Evolutionary conservation across 1,284 basidiomycete genomes (phyloP).

Genomic region (Malassezia nana): DNA sequence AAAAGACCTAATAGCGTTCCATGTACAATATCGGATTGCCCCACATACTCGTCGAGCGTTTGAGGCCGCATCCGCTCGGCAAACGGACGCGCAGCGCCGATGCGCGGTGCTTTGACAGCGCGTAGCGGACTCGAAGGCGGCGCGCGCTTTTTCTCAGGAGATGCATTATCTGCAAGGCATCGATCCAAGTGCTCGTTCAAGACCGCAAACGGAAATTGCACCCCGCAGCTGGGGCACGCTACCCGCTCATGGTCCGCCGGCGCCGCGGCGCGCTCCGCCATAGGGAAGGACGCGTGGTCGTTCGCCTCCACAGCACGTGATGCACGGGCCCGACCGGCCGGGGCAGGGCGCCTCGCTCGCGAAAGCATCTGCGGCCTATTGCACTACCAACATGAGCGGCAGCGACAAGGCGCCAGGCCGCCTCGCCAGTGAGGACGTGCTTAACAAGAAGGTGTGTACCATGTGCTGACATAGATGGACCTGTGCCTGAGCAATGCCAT

Average conservation of each 20-base stretch:
- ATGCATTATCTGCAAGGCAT: conserved; percentile 20
- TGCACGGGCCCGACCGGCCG: conserved; percentile 1
- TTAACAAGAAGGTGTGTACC: conserved; percentile 12
- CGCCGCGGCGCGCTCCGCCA: not conserved
- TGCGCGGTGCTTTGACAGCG: not conserved
- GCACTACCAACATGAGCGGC: conserved; percentile 9
- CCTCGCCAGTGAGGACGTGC: conserved; percentile 17
- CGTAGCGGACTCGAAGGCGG: not conserved
- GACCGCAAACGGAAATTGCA: conserved; percentile 22
- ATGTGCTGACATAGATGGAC: conserved; percentile 23
- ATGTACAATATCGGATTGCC: conserved; percentile 30
- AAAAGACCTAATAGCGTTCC: conserved; percentile 36
- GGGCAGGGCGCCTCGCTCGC: not conserved
- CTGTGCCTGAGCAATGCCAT: conserved; percentile 52
- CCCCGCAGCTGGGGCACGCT: conserved; percentile 31
- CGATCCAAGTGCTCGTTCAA: conserved; percentile 40
- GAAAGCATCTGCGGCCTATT: not conserved
- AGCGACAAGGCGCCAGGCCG: conserved; percentile 8
- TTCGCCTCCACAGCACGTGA: not conserved
- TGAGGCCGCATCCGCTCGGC: conserved; percentile 42
- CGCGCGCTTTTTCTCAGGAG: conserved; percentile 2
- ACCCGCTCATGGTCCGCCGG: conserved; percentile 23
- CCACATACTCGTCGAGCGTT: conserved; percentile 36
- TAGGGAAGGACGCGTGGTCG: not conserved
- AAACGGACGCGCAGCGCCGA: conserved; percentile 21